These are phyloP conservation scores for Mycena haematopus DNA, from an alignment of 768 basidiomycete genomes.

Conservation along the genomic window DNA sequence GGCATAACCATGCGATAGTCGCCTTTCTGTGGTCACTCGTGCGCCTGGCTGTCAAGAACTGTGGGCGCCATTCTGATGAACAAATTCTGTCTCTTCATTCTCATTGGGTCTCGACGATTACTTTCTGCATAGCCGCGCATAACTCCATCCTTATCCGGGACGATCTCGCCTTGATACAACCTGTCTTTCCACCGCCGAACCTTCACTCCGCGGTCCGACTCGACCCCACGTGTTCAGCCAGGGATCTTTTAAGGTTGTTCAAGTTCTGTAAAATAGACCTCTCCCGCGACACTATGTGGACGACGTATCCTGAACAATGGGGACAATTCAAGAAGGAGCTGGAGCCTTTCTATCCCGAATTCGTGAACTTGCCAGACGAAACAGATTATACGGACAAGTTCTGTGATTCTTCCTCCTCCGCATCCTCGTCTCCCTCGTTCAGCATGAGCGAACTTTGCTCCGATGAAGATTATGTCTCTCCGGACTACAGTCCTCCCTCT, in stretches of 20 bases:
- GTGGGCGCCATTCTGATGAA: conserved; percentile 20
- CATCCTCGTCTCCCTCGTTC: not conserved
- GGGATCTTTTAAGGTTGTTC: not conserved
- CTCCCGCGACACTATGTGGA: conserved; percentile 9
- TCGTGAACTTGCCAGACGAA: not conserved
- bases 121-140: not conserved
- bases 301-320: not conserved
- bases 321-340: not conserved
- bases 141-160: not conserved
- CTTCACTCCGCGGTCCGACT: not conserved
- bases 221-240: not conserved
- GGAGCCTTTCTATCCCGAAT: not conserved
- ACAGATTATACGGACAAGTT: conserved; percentile 2
- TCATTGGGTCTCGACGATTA: not conserved
- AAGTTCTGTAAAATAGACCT: not conserved
- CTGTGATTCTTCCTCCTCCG: not conserved
- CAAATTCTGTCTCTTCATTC: conserved; percentile 1
- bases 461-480: not conserved
- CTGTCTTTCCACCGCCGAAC: too few relatives aligned
- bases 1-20: not conserved
- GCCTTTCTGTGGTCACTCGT: not conserved
- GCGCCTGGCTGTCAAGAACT: conserved; percentile 5
- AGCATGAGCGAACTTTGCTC: not conserved
- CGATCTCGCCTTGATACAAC: not conserved
- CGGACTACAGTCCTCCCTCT: not conserved